Evolutionary conservation across 2,329 filamentous ascomycete species (phyloP).

Genomic region (Penicillium palitans): DNA sequence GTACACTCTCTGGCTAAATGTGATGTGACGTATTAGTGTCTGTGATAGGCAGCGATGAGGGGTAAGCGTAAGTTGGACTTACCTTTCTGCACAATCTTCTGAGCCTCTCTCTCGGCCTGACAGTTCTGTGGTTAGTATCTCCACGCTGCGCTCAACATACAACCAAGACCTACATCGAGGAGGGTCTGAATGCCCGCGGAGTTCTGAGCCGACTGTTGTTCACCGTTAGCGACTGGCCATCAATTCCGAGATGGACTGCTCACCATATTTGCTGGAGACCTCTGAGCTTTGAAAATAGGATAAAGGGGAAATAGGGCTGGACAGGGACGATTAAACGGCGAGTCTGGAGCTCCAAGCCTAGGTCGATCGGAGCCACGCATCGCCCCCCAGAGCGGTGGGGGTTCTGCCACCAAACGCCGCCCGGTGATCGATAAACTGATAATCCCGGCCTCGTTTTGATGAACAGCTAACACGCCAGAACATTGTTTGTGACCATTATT

Average conservation of each 20-base stretch:
- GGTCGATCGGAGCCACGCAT: conserved; percentile 34
- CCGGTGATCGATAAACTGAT: conserved; percentile 25
- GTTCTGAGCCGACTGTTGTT: conserved; percentile 86
- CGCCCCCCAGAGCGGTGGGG: conserved; percentile 36
- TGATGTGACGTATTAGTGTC: conserved; percentile 31
- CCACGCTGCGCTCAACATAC: background rate
- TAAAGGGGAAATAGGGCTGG: conserved; percentile 10
- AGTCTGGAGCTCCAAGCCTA: conserved; percentile 31
- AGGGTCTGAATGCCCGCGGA: conserved; percentile 97
- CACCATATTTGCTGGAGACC: conserved; percentile 30
- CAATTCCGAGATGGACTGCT: conserved; percentile 8
- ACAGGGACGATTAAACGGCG: conserved; percentile 21
- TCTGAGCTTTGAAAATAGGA: conserved; percentile 14
- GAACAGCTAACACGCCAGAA: background rate
- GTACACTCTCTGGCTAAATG: conserved; percentile 80
- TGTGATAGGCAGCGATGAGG: background rate
- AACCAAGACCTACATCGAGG: conserved; percentile 74
- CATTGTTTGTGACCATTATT: background rate
- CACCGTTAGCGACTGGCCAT: conserved; percentile 8
- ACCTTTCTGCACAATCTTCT: conserved; percentile 99
- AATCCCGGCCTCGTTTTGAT: conserved; percentile 21
- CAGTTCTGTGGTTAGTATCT: conserved; percentile 15
- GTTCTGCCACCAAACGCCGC: conserved; percentile 39
- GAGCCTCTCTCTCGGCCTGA: conserved; percentile 94
- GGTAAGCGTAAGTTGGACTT: conserved; percentile 28